Base-by-base conservation (phyloP, 2,329 filamentous ascomycete genomes). In the Xylariaceae sp. region DNA sequence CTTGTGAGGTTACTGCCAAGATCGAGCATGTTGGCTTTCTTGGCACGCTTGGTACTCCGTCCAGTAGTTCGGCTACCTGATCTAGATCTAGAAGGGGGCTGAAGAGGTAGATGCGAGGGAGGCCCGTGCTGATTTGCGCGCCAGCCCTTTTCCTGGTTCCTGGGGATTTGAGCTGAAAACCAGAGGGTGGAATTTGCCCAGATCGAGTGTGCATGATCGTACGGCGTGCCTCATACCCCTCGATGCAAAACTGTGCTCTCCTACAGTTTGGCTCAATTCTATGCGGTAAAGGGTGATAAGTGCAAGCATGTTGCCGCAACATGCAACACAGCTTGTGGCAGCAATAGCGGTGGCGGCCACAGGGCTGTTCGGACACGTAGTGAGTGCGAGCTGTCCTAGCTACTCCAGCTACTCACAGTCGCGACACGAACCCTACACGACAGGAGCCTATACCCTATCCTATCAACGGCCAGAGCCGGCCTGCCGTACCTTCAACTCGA, bases 401-500 rank as follows among this genome's bases (percentile, higher is more conserved):
- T 74, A 73, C 50, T 61, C 69, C 21, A 63, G 53, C n/a, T 72
- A 69, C 53, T 69, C 72, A 4, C 63, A 65, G 11, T 48, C 47
- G 29, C 63, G 55, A 4, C 72, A 74, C 53, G 64, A 68, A 44
- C 73, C 73, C 12, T 65, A 61, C 34, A 71, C 73, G 19, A 58
- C 61, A 1, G 73, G 73, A 1, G 65, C 63, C 24, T 69, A 69
- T 53, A 61, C 67, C 24, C 69, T 75, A 49, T 67, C 72, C 1
- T 73, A 66, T 50, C 69, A 73, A 49, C 81, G 90, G 57, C 90
- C 90, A 0, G 80, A 80, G 2, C 78, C 79, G 54, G 81, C 82
- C 69, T 94, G 90, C 69, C 86, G 90, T 46, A 91, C 87, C 1
- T 92, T 93, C 75, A 82, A 84, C 53, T 90, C 88, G 3, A 79